phyloP scores from a whole-genome alignment of 1,139 yeast genomes.

The Pneumocystis murina region DNA sequence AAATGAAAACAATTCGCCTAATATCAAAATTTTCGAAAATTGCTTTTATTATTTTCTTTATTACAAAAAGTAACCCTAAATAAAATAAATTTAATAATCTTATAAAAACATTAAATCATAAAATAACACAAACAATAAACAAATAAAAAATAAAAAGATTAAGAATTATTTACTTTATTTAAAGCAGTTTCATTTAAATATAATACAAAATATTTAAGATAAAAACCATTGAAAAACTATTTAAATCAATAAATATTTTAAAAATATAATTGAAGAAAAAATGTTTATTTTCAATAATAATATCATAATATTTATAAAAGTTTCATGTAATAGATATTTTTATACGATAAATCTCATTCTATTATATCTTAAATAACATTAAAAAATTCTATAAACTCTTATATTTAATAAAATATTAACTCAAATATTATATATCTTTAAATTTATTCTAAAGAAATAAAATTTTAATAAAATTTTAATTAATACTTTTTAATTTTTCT shows the following conservation, averaged over 20 bases:
- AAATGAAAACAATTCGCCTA: not conserved
- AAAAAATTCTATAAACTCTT: not conserved
- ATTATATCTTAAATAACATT: not conserved
- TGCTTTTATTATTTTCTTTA: not conserved
- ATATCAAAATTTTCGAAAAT: not conserved
- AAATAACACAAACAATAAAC: not conserved
- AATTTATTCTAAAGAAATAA: too few species aligned
- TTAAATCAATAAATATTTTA: not conserved
- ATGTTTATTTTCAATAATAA: not conserved
- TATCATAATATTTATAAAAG: not conserved
- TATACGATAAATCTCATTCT: not conserved
- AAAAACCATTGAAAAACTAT: not conserved
- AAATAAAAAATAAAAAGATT: not conserved
- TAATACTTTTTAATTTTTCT: too few species aligned
- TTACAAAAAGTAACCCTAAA: not conserved
- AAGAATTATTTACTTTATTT: not conserved
- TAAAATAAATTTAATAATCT: not conserved
- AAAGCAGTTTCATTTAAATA: not conserved
- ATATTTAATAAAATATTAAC: not conserved
- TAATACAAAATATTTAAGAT: not conserved
- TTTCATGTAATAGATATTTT: not conserved
- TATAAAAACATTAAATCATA: not conserved
- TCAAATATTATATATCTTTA: too few species aligned
- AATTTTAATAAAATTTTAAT: too few species aligned
- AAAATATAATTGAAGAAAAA: not conserved